Percentiles rank a stretch among this genome's conserved stretches.
These are phyloP conservation scores for Trichoderma asperelloides DNA, from an alignment of 495 filamentous ascomycete genomes.

Conservation along the genomic window DNA sequence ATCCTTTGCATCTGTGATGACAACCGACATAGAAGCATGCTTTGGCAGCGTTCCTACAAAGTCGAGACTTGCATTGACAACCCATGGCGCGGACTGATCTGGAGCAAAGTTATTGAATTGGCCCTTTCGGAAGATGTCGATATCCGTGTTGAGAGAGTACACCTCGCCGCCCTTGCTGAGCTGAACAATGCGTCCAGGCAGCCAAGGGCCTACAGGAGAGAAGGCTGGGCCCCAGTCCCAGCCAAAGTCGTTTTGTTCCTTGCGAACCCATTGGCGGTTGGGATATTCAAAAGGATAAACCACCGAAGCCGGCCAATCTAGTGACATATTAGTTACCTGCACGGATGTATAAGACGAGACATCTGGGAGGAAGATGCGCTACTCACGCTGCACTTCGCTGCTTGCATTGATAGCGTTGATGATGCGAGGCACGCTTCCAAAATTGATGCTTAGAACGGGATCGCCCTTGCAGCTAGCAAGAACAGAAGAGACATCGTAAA, in stretches of 20 bases:
- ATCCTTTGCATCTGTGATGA: conserved; percentile 38
- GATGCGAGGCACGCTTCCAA: conserved; percentile 4
- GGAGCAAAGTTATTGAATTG: conserved; percentile 53
- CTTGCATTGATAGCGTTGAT: conserved; percentile 36
- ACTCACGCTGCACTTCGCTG: conserved; percentile 31
- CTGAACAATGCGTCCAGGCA: conserved; percentile 51
- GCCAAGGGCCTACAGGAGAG: conserved; percentile 56
- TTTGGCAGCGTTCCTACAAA: conserved; percentile 45
- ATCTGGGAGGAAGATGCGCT: conserved; percentile 16
- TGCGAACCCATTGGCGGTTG: conserved; percentile 55
- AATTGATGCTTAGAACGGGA: conserved; percentile 2
- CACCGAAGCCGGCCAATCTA: conserved; percentile 37
- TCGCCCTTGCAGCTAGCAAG: conserved; percentile 31
- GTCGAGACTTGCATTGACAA: conserved; percentile 64
- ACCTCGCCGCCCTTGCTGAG: conserved; percentile 32
- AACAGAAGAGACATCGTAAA: conserved; percentile 51
- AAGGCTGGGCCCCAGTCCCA: conserved; percentile 66
- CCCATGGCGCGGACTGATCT: conserved; percentile 53
- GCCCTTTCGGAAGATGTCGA: conserved; percentile 55
- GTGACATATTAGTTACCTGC: neutral
- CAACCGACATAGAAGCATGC: conserved; percentile 40
- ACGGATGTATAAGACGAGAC: neutral
- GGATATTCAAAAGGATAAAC: conserved; percentile 44
- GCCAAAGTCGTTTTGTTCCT: conserved; percentile 62
- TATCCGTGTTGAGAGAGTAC: conserved; percentile 47